Evolutionary conservation across 805 yeast genomes (phyloP).

Genomic region (Metschnikowia chrysomelidarum): DNA sequence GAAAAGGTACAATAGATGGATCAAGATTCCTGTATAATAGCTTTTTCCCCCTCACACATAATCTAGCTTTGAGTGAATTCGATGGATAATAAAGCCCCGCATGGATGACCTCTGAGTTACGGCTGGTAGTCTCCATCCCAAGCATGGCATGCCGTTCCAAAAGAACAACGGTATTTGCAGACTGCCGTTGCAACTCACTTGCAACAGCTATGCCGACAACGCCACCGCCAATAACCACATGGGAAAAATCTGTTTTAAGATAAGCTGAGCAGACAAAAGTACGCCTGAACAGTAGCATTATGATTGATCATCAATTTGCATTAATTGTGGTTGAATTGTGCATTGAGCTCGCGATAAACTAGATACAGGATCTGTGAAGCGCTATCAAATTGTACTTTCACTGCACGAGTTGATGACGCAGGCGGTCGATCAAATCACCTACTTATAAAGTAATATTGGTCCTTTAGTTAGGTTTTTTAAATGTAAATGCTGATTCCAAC

Average conservation of each 20-base stretch:
- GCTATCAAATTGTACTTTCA: too few relatives aligned
- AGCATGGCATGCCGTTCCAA: constrained; percentile 63
- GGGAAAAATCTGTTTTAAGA: constrained; percentile 53
- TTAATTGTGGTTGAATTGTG: background rate
- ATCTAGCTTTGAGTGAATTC: constrained; percentile 59
- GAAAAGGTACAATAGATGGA: constrained; percentile 46
- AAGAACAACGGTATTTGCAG: constrained; percentile 54
- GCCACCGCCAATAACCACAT: constrained; percentile 80
- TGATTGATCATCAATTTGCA: background rate
- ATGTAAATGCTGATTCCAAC: too few relatives aligned
- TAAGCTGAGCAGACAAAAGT: constrained; percentile 3
- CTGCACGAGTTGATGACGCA: too few relatives aligned
- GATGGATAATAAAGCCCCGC: constrained; percentile 84
- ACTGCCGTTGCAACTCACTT: constrained; percentile 51
- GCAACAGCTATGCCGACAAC: constrained; percentile 82
- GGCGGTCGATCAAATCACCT: too few relatives aligned
- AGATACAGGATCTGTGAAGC: too few relatives aligned
- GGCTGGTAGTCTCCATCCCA: constrained; percentile 82
- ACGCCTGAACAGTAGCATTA: constrained; percentile 6
- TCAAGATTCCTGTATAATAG: constrained; percentile 49
- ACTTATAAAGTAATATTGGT: too few relatives aligned
- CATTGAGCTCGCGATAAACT: background rate
- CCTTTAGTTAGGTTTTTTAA: too few relatives aligned
- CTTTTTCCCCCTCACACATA: constrained; percentile 76
- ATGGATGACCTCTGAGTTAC: constrained; percentile 91